Evolutionary conservation across 2,329 filamentous ascomycete genomes (phyloP).

Genomic region (Fusarium sp.): DNA sequence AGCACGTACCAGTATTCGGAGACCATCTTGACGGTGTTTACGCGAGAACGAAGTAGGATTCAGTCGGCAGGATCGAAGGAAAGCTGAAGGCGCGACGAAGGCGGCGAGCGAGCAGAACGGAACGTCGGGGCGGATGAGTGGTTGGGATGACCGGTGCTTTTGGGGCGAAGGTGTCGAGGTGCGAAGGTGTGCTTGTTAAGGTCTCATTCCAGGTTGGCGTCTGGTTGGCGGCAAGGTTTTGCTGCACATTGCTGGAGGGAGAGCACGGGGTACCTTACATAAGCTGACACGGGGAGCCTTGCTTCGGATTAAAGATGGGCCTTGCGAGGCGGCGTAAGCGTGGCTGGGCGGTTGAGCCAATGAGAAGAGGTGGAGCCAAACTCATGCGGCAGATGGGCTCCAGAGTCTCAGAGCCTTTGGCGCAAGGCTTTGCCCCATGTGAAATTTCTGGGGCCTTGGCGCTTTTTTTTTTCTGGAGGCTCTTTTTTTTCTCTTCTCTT

Average conservation of each 20-base stretch:
- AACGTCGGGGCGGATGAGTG: slow-evolving; percentile 41
- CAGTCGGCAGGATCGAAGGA: slow-evolving; percentile 33
- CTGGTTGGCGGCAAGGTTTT: slow-evolving; percentile 61
- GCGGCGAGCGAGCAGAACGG: slow-evolving; percentile 27
- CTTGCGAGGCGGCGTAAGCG: slow-evolving; percentile 10
- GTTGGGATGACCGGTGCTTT: slow-evolving; percentile 48
- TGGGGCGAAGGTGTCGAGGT: slow-evolving; percentile 45
- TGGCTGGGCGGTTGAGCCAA: neutral
- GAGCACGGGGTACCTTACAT: slow-evolving; percentile 52
- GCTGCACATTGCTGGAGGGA: slow-evolving; percentile 52
- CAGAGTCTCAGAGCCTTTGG: slow-evolving; percentile 22
- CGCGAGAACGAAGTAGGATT: slow-evolving; percentile 34
- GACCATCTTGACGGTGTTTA: slow-evolving; percentile 74
- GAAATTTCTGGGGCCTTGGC: slow-evolving; percentile 45
- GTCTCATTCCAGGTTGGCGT: slow-evolving; percentile 58
- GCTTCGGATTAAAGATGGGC: slow-evolving; percentile 42
- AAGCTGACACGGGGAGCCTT: slow-evolving; percentile 41
- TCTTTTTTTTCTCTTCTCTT: slow-evolving; percentile 36
- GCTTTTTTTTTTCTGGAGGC: slow-evolving; percentile 23
- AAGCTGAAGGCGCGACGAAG: slow-evolving; percentile 34
- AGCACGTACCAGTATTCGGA: slow-evolving; percentile 85
- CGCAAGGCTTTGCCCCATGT: slow-evolving; percentile 41
- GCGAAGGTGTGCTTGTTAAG: slow-evolving; percentile 54
- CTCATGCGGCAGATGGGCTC: slow-evolving; percentile 10
- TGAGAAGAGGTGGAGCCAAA: neutral